Evolutionary conservation across 352 stramenopile genomes (phyloP), one percentile per base, ranked within the genome.

Genomic region (Globisporangium middletonii): DNA sequence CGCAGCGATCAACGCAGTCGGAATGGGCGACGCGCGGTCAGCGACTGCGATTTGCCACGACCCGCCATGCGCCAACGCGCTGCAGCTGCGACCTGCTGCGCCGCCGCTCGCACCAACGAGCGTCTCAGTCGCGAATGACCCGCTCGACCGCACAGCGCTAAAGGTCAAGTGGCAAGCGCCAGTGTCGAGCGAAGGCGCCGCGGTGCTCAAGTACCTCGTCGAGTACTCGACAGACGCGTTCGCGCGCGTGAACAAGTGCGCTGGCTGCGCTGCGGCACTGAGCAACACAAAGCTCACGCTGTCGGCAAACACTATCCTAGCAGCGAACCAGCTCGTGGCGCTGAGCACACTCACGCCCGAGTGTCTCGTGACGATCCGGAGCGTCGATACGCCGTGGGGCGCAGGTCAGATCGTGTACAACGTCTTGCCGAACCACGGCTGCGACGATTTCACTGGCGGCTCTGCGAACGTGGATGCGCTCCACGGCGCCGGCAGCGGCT

Each of bases 101-200:
- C 83, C 85, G 1, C 88, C 92, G 9, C 70, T 74, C 6, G 68
- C 92, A 0, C 88, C 92, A 6, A 67, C 69, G 43, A 68, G 67
- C n/a, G 94, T 95, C 41, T 66, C 63, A 1, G 89, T 97, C 6
- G 91, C 78, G 11, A 96, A 90, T 43, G 79, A 97, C 28, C 73
- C 72, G 1, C 68, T 68, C 13, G 81, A 95, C 37, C 82, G 73
- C 3, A 91, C 85, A 12, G 74, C 72, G 7, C 67, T 98, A 2
- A 87, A 87, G 16, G 75, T 98, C 23, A 83, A 81, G 52, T 98
- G 94, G 92, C 68, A 87, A 48, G 60, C 75, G 0, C 79, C 87
- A 13, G 50, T 47, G 1, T 82, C 71, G 3, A 63, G 50, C 8
- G 92, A 97, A 47, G 92, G 92, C 6, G 78, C 79, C 0, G 48